These are phyloP conservation scores for Schwanniomyces occidentalis DNA, from an alignment of 805 yeast genomes.

Conservation along the genomic window DNA sequence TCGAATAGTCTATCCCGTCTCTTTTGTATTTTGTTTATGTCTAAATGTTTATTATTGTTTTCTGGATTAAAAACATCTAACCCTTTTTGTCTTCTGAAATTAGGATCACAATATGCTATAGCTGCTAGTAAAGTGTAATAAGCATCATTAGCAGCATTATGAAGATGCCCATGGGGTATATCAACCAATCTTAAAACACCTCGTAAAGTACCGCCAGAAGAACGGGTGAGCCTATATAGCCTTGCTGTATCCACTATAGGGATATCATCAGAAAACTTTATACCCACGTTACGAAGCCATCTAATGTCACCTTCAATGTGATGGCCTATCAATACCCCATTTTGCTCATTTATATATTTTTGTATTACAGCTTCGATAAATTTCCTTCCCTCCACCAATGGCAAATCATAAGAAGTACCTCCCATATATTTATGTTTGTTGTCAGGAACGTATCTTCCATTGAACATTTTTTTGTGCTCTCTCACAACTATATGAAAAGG, in stretches of 20 bases:
- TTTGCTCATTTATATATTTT: conserved; percentile 35
- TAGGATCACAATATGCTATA: conserved; percentile 52
- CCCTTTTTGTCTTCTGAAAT: conserved; percentile 20
- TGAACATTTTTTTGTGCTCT: conserved; percentile 41
- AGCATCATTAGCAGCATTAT: conserved; percentile 75
- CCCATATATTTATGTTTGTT: conserved; percentile 51
- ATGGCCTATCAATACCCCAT: conserved; percentile 58
- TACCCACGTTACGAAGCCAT: conserved; percentile 50
- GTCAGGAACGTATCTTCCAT: conserved; percentile 56
- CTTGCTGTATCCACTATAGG: conserved; percentile 48
- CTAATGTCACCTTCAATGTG: conserved; percentile 53
- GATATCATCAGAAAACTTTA: conserved; percentile 40
- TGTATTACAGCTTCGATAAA: conserved; percentile 46
- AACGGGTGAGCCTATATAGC: conserved; percentile 42
- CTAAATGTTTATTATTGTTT: background rate
- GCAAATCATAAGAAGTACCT: conserved; percentile 49
- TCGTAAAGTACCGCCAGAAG: conserved; percentile 44
- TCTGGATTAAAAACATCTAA: conserved; percentile 16
- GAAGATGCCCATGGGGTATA: conserved; percentile 60
- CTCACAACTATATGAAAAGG: conserved; percentile 45
- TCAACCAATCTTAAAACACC: conserved; percentile 45
- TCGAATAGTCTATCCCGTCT: conserved; percentile 8
- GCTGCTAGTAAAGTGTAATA: conserved; percentile 58
- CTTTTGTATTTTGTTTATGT: conserved; percentile 1
- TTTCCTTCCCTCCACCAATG: conserved; percentile 31